Conservation (phyloP, 2,329 filamentous ascomycete genomes). For the Hyphodiscus sp. region DNA sequence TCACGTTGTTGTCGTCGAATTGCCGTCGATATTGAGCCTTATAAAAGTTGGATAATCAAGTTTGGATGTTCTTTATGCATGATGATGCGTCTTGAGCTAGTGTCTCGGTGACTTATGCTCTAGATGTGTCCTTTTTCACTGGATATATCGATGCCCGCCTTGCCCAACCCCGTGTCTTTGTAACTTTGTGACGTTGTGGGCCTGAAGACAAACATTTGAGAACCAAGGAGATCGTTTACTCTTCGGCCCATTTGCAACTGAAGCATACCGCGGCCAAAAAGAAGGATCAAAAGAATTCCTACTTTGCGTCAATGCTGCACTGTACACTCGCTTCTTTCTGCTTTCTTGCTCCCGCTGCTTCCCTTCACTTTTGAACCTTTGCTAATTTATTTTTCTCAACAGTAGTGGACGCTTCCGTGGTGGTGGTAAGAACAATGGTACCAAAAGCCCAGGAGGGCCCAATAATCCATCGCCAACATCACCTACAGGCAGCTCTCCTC, state of each 20-base stretch:
- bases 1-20: not conserved
- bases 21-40: too few species aligned
- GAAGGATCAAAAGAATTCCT: too few species aligned
- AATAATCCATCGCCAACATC: slow-evolving; percentile 43
- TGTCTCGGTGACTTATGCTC: not conserved
- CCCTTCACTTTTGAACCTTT: not conserved
- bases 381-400: slow-evolving; percentile 22
- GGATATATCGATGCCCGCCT: too few species aligned
- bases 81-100: not conserved
- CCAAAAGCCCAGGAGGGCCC: slow-evolving; percentile 45
- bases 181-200: too few species aligned
- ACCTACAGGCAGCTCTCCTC: slow-evolving; percentile 38
- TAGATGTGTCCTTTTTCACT: not conserved
- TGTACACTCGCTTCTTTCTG: not conserved
- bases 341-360: not conserved
- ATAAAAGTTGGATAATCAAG: not conserved
- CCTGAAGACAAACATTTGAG: too few species aligned
- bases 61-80: not conserved
- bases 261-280: too few species aligned
- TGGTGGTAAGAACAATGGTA: slow-evolving; percentile 44
- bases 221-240: too few species aligned
- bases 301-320: too few species aligned
- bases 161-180: too few species aligned
- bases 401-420: slow-evolving; percentile 55
- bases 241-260: too few species aligned